These are phyloP conservation scores for Priceomyces melissophilus DNA, from an alignment of 805 yeast species.

Conservation along the genomic window DNA sequence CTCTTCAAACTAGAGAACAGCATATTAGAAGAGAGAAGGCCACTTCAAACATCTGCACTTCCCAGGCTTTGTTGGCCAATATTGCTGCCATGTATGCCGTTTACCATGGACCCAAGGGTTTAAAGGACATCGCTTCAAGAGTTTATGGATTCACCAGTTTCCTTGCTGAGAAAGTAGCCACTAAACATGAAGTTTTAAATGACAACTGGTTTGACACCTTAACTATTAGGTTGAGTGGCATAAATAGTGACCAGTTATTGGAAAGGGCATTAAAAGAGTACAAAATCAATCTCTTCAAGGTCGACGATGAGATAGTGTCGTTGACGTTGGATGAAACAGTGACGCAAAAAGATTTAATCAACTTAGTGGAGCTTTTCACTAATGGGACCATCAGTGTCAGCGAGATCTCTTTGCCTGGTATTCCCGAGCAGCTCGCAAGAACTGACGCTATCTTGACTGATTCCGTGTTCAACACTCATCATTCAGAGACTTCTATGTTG, in stretches of 20 bases:
- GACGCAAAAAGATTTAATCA: constrained; percentile 54
- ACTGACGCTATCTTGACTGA: constrained; percentile 61
- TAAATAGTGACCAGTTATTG: constrained; percentile 55
- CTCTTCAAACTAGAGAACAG: constrained; percentile 97
- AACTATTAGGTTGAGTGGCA: constrained; percentile 50
- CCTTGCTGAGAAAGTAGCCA: constrained; percentile 56
- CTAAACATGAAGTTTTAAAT: constrained; percentile 50
- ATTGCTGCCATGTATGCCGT: constrained; percentile 95
- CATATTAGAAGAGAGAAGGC: constrained; percentile 98
- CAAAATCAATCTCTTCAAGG: constrained; percentile 76
- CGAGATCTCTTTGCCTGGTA: constrained; percentile 38
- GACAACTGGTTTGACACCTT: constrained; percentile 83
- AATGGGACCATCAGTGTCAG: constrained; percentile 18
- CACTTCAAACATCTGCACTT: constrained; percentile 96
- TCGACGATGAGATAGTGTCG: constrained; percentile 56
- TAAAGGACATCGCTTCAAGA: constrained; percentile 71
- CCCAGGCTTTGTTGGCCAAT: constrained; percentile 94
- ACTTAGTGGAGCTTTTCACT: constrained; percentile 61
- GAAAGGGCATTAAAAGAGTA: constrained; percentile 53
- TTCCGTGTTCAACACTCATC: constrained; percentile 81
- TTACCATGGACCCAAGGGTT: constrained; percentile 91
- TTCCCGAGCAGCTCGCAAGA: constrained; percentile 51
- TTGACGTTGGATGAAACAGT: constrained; percentile 92
- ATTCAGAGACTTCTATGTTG: constrained; percentile 92
- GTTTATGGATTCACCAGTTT: constrained; percentile 71